Evolutionary conservation across 495 filamentous ascomycete species (phyloP).

Genomic region (Corynascus novoguineensis): DNA sequence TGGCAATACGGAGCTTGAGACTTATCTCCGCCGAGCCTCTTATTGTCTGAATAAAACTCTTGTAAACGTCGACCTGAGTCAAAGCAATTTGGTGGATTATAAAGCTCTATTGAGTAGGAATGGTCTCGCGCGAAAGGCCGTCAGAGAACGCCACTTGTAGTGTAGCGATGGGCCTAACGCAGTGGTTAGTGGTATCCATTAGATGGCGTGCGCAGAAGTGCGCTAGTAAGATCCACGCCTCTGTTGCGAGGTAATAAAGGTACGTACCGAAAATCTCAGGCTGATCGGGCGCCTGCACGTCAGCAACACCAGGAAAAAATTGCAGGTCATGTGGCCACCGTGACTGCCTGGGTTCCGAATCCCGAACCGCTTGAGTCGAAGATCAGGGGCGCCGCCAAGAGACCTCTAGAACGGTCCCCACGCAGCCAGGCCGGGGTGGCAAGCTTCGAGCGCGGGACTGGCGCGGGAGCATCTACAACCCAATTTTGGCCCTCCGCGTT

Average conservation of each 20-base stretch:
- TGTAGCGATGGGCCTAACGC: no score
- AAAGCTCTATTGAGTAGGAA: no score
- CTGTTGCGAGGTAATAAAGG: not conserved
- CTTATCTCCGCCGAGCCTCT: no score
- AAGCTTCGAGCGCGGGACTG: constrained; percentile 3
- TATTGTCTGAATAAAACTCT: no score
- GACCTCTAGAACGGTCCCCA: constrained; percentile 1
- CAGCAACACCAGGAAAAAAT: not conserved
- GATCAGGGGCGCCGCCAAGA: not conserved
- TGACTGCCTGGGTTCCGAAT: not conserved
- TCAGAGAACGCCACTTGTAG: no score
- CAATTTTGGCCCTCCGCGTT: not conserved
- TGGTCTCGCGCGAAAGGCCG: no score
- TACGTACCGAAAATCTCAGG: not conserved
- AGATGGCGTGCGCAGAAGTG: no score
- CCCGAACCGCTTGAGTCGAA: constrained; percentile 9
- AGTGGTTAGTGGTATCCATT: no score
- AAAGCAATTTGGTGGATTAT: no score
- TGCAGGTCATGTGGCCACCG: constrained; percentile 6
- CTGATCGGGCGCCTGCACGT: not conserved
- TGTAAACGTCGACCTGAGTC: no score
- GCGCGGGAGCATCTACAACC: not conserved
- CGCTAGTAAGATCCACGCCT: no score
- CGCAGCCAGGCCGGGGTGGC: constrained; percentile 3
- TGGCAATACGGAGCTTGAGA: no score